Conservation (phyloP, 352 stramenopile genomes). For the Phytophthora boehmeriae region DNA sequence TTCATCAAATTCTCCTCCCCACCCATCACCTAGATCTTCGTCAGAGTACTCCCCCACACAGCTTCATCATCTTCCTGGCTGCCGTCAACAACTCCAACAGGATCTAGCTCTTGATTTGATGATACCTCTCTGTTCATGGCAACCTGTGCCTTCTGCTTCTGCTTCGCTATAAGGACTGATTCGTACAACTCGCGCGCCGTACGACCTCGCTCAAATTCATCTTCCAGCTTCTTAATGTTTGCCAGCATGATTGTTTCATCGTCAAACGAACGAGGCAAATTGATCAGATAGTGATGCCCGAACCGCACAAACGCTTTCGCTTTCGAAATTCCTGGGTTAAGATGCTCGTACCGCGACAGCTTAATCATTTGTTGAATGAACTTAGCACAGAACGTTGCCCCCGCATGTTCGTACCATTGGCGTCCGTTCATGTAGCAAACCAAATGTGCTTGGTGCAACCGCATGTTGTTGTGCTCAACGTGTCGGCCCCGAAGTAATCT, state of each 20-base stretch:
- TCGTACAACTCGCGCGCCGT: constrained; percentile 76
- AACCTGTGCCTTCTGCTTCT: constrained; percentile 36
- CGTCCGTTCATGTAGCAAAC: constrained; percentile 75
- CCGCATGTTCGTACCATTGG: constrained; percentile 72
- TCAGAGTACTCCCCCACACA: constrained; percentile 12
- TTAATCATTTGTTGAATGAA: constrained; percentile 87
- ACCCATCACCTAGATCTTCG: neutral
- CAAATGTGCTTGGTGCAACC: constrained; percentile 73
- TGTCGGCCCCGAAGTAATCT: constrained; percentile 68
- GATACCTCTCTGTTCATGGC: constrained; percentile 4
- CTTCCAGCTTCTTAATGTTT: constrained; percentile 77
- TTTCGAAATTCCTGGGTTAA: constrained; percentile 50
- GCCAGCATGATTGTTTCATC: constrained; percentile 72
- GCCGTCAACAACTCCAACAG: neutral
- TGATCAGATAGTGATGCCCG: constrained; percentile 82
- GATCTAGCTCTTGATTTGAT: constrained; percentile 2
- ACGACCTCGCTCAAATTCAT: constrained; percentile 78
- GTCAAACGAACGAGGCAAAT: constrained; percentile 79
- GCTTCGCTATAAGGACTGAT: constrained; percentile 66
- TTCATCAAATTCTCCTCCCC: neutral
- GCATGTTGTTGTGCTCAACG: constrained; percentile 52
- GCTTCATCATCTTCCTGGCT: constrained; percentile 15
- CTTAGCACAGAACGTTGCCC: constrained; percentile 62
- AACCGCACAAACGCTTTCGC: constrained; percentile 78
- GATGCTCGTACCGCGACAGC: constrained; percentile 64